Percentiles rank a stretch among this genome's conserved stretches.
These are phyloP conservation scores for Fusarium guadeloupense DNA, from an alignment of 2,329 filamentous ascomycete species.

Conservation along the genomic window DNA sequence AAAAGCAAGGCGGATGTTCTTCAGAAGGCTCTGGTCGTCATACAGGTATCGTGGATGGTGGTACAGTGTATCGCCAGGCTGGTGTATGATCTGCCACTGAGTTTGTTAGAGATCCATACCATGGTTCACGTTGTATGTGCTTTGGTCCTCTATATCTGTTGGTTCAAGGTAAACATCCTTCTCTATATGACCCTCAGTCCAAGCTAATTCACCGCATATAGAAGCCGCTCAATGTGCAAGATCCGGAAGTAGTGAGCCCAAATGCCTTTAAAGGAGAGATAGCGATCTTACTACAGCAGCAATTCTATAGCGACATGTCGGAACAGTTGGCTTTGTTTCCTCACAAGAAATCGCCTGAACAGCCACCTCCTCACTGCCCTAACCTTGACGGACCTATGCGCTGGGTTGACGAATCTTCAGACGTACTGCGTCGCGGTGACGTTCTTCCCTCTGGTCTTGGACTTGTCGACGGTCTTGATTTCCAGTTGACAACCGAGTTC, in stretches of 20 bases:
- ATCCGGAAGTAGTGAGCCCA: slow-evolving; percentile 1
- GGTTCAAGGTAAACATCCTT: slow-evolving; percentile 19
- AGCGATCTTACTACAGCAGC: slow-evolving; percentile 6
- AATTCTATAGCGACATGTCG: slow-evolving; percentile 6
- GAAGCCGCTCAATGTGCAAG: slow-evolving; percentile 31
- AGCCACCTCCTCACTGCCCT: neutral
- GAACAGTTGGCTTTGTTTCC: neutral
- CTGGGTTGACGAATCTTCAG: neutral
- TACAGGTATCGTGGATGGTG: slow-evolving; percentile 53
- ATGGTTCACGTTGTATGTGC: slow-evolving; percentile 36
- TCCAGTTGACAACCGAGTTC: neutral
- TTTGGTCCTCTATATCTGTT: slow-evolving; percentile 32
- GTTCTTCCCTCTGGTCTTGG: neutral
- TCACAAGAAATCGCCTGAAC: neutral
- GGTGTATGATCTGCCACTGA: slow-evolving; percentile 47
- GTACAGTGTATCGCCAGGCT: slow-evolving; percentile 48
- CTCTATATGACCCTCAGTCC: too few species aligned
- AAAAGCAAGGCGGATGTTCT: slow-evolving; percentile 51
- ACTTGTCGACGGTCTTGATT: too few species aligned
- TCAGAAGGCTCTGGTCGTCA: slow-evolving; percentile 48
- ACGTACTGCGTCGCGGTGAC: neutral
- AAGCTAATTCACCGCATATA: neutral
- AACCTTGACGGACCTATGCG: neutral
- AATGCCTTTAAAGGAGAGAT: slow-evolving; percentile 8
- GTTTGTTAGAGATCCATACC: slow-evolving; percentile 48